Percentiles rank a stretch among this genome's conserved stretches.
Conservation (phyloP, 2,329 filamentous ascomycete species). For the Pleomassaria siparia region DNA sequence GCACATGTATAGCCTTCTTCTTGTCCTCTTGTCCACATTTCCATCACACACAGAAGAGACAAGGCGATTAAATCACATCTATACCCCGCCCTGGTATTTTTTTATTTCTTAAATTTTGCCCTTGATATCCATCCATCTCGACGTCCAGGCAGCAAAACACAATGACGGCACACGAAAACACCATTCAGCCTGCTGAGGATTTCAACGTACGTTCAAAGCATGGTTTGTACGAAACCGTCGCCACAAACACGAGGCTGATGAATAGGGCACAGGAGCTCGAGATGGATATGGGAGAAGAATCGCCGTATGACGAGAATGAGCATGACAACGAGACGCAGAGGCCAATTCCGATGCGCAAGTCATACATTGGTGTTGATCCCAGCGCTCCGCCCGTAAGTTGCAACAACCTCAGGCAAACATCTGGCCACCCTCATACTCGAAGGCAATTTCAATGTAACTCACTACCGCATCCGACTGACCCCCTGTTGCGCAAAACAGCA, state of each 20-base stretch:
- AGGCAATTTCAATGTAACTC: slow-evolving; percentile 4
- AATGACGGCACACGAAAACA: slow-evolving; percentile 24
- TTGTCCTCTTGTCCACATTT: slow-evolving; percentile 6
- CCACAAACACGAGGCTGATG: slow-evolving; percentile 25
- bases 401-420: background rate
- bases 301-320: no score
- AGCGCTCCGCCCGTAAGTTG: slow-evolving; percentile 19
- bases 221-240: slow-evolving; percentile 13
- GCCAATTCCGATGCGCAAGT: slow-evolving; percentile 23
- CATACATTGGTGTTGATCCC: slow-evolving; percentile 21
- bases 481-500: no score
- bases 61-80: slow-evolving; percentile 23
- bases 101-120: slow-evolving; percentile 9
- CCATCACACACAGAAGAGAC: slow-evolving; percentile 18
- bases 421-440: slow-evolving; percentile 4
- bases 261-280: slow-evolving; percentile 17
- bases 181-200: slow-evolving; percentile 20
- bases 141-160: no score
- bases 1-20: slow-evolving; percentile 16
- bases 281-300: slow-evolving; percentile 7
- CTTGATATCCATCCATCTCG: no score
- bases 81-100: slow-evolving; percentile 8
- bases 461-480: no score
- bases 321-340: no score
- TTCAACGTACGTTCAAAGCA: slow-evolving; percentile 22